Base-by-base conservation (phyloP, 2,329 filamentous ascomycete species). In the Pseudovirgaria hyperparasitica region DNA sequence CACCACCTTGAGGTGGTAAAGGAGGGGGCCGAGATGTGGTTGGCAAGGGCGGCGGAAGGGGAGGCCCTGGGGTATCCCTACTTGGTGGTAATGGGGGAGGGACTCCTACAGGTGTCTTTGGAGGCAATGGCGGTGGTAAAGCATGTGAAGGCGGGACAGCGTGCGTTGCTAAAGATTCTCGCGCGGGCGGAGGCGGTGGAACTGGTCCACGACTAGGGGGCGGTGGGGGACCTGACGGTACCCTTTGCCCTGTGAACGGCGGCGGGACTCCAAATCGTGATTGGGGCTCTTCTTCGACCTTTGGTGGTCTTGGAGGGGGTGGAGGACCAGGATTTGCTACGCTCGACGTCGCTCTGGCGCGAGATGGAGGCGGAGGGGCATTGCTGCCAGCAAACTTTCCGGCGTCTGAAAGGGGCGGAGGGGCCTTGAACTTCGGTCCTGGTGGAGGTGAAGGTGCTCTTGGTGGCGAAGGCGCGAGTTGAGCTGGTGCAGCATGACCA, bases 371-470 rank as follows among this genome's bases (percentile, higher is more conserved):
- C 17, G 53, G 44, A 9, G 60, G 48, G 12, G 61, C 62, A 30
- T 62, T 58, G 16, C 61, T 53, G 35, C 76, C 65, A 4, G 79
- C 84, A 47, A 73, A 90, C 54, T 82, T 92, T 19, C 90, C 90
- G 31, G 90, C 90, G 52, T 93, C 86, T 29, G 82, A 73, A 33
- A 96, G 58, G 3, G 87, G 82, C 18, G 90, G 90, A 23, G 90
- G 90, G 6, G 82, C 87, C 38, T 75, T 70, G 59, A 92, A 96
- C 41, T 67, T 69, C 6, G 72, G 72, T 27, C 76, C 69, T 13
- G 74, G 69, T 7, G 67, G 72, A 9, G 82, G 81, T 9, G 76
- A 74, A 9, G 77, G 70, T 33, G 82, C 77, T 45, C 75, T 67
- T 16, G 77, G 69, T n/a, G 80, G 72, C 19, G 60, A 57, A 10